Base-by-base conservation (phyloP, 495 filamentous ascomycete genomes). In the Pyrenopolyporus hunteri region DNA sequence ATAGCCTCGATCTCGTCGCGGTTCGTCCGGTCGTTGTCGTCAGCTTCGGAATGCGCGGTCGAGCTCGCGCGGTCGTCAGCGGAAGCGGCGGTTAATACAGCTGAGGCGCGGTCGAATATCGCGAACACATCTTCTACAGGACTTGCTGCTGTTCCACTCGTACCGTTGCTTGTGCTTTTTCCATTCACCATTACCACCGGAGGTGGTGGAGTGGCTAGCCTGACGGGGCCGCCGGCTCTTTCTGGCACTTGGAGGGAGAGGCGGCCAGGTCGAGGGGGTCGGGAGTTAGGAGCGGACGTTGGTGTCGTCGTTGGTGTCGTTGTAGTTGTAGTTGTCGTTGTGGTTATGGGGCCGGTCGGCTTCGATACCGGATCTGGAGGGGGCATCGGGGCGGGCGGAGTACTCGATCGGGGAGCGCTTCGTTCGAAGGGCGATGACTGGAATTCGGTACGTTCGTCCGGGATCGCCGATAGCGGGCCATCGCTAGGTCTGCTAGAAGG, bases 391-490 rank as follows among this genome's bases (percentile, higher is more conserved):
- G 45, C 16, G n/a, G 68, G 65, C 33, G 52, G 17, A 13, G 57
- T 46, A 32, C 29, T 52, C 31, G 63, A 45, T 16, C 64, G 69
- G 8, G 57, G 54, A 5, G 45, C 35, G 20, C 9, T 52, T 23
- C 57, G 57, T 7, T 71, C 61, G 40, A 68, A 52, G 54, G 59
- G 36, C 33, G 68, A 23, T 55, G 54, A 57, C 73, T 73, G 59
- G 69, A 75, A 36, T 66, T 73, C 51, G 57, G 63, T 67, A 37
- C 52, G 57, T 64, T 69, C 60, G 28, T 86, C 87, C 0, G 92
- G 91, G 60, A 96, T 96, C 0, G 92, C 93, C 6, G 89, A 92
- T 67, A 93, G 94, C 5, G 92, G 91, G 0, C 91, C 92, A 33
- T 91, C 87, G 2, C 78, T 55, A 16, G 57, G 57, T 2, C 90